Base-by-base conservation (phyloP, 768 basidiomycete genomes). In the Boletus rufocinnamomeus region DNA sequence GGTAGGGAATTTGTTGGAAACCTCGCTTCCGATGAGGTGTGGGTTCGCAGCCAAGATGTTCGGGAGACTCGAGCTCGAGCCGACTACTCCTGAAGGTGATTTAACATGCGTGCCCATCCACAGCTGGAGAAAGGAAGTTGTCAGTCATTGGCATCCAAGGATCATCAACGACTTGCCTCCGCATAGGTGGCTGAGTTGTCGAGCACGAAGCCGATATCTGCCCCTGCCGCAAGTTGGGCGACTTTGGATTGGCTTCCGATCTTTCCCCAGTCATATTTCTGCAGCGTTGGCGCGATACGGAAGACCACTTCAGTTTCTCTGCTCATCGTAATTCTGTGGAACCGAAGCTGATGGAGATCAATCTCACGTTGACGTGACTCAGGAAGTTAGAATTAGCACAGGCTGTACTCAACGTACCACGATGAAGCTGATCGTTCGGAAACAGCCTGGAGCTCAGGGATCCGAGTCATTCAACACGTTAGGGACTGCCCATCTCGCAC, bases 21-120 rank as follows among this genome's bases (percentile, higher is more conserved):
- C 80, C 25, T 71, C 70, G 11, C 75, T 65, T 19, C 91, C 90
- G 44, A 98, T 84, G 56, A 95, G 82, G 49, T 81, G 76, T 28
- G 88, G 86, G 70, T 91, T 79, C 5, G 78, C 74, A 21, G 82
- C 77, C 60, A 99, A 80, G 68, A 91, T 74, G 21, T 84, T 76
- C 4, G 80, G 84, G 60, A 85, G 85, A 23, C 74, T 67, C 61
- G 73, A 72, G 34, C 75, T 74, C 11, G 84, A 82, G 17, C 82
- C 80, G 13, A 77, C 59, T 21, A 84, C 69, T 8, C 73, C 74
- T 7, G 89, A 87, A 0, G 89, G 89, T 9, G 87, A 80, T 37
- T 79, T 90, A 2, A 91, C 82, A 66, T 98, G 97, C 0, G 97
- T 98, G 11, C 97, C 97, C 96, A 98, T 98, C 97, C 97, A 99